phyloP scores from a whole-genome alignment of 2,329 filamentous ascomycete genomes.

The Fusarium nygamai region DNA sequence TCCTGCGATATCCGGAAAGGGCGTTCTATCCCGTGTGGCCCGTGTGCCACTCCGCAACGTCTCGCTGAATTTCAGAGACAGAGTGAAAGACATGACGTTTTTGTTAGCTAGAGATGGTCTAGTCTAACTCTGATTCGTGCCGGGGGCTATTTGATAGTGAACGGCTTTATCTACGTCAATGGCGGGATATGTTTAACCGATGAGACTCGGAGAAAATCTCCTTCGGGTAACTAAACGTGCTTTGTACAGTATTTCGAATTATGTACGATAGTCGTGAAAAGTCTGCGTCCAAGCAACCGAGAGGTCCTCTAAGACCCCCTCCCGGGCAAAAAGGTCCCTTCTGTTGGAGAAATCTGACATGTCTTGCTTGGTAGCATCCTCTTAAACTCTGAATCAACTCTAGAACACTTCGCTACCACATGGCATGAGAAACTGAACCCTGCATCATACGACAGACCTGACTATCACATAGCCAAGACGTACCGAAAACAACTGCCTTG shows the following conservation, averaged over 20 bases:
- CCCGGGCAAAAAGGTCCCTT: background rate
- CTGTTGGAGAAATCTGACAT: background rate
- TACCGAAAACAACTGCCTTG: background rate
- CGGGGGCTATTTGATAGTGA: background rate
- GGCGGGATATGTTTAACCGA: background rate
- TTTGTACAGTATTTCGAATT: background rate
- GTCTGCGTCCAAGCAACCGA: background rate
- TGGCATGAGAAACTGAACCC: background rate
- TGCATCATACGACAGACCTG: background rate
- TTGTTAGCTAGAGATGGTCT: too few species aligned
- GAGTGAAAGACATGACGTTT: background rate
- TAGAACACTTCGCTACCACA: background rate
- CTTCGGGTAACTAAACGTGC: rapidly evolving
- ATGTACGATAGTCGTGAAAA: background rate
- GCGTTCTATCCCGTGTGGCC: background rate
- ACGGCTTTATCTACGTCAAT: background rate
- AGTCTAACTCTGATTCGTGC: too few species aligned
- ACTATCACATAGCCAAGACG: background rate
- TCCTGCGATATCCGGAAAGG: background rate
- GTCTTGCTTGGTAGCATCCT: background rate
- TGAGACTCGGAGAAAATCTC: background rate
- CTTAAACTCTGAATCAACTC: background rate
- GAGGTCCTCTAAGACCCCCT: background rate
- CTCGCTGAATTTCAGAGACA: background rate
- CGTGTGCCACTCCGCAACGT: background rate